phyloP scores from a whole-genome alignment of 208 protist species.

The Trypanosoma theileri region DNA sequence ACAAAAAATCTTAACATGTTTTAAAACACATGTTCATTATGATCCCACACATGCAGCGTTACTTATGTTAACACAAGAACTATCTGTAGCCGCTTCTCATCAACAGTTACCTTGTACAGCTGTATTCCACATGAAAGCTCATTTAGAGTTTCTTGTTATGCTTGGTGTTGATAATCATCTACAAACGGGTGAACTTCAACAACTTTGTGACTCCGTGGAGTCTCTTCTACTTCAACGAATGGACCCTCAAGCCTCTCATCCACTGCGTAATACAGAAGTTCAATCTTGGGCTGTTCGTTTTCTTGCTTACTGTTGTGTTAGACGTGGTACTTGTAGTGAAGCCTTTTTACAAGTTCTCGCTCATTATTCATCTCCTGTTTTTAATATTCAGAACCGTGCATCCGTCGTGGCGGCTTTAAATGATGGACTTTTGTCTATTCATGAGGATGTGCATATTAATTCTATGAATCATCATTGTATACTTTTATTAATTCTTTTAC shows the following conservation, averaged over 20 bases:
- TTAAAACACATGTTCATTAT: conserved; percentile 3
- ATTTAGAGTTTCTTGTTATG: conserved; percentile 22
- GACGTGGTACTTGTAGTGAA: conserved; percentile 15
- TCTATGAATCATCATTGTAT: conserved; percentile 14
- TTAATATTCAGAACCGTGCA: conserved; percentile 51
- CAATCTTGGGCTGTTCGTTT: conserved; percentile 48
- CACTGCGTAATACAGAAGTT: conserved; percentile 42
- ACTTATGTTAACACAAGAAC: background rate
- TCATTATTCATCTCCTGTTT: conserved; percentile 47
- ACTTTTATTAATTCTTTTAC: conserved; percentile 56
- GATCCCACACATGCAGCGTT: conserved; percentile 14
- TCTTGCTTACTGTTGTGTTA: conserved; percentile 24
- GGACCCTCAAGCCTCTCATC: background rate
- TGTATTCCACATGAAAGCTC: conserved; percentile 9
- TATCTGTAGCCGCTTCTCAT: background rate
- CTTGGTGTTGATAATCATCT: background rate
- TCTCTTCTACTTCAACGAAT: conserved; percentile 15
- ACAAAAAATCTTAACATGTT: conserved; percentile 1
- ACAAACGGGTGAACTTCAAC: background rate
- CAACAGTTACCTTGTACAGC: conserved; percentile 10
- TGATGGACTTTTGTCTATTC: conserved; percentile 8
- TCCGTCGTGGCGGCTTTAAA: conserved; percentile 57
- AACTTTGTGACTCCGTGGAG: conserved; percentile 11
- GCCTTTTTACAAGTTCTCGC: conserved; percentile 37
- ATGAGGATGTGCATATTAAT: background rate